Evolutionary conservation across 2,329 filamentous ascomycete species (phyloP).

Genomic region (Arthrobotrys entomopaga): DNA sequence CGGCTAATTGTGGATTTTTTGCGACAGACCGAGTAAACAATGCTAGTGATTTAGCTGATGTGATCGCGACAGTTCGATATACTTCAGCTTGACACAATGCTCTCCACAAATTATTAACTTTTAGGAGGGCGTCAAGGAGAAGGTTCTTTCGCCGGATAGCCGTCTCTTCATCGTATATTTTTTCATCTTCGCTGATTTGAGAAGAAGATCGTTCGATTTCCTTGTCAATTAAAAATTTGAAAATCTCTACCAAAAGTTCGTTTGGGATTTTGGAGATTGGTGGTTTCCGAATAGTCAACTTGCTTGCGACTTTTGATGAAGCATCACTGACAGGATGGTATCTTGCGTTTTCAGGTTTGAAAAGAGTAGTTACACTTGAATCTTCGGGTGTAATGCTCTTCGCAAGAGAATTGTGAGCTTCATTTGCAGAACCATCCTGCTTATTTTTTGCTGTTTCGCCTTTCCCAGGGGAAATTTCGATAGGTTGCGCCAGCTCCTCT

Average conservation of each 20-base stretch:
- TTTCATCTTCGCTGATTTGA: neutral
- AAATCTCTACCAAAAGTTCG: conserved; percentile 34
- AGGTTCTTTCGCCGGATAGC: conserved; percentile 24
- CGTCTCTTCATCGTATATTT: conserved; percentile 34
- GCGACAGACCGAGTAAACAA: conserved; percentile 24
- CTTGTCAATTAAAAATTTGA: conserved; percentile 16
- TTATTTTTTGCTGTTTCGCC: neutral
- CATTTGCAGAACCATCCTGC: neutral
- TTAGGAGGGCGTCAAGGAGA: conserved; percentile 27
- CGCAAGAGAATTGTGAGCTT: neutral
- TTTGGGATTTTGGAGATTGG: conserved; percentile 30
- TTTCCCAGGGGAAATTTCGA: neutral
- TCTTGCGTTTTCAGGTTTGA: conserved; percentile 39
- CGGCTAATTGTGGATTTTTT: conserved; percentile 3
- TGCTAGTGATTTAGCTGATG: conserved; percentile 13
- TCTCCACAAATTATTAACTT: conserved; percentile 40
- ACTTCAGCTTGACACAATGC: conserved; percentile 34
- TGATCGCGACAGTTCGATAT: conserved; percentile 37
- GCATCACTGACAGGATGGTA: conserved; percentile 28
- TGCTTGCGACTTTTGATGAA: neutral
- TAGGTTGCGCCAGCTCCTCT: neutral
- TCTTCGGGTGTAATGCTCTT: neutral
- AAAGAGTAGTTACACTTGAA: neutral
- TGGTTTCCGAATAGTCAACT: neutral
- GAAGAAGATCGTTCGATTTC: neutral